phyloP scores from a whole-genome alignment of 371 early-diverging fungal species.

The Haplosporangium sp. region DNA sequence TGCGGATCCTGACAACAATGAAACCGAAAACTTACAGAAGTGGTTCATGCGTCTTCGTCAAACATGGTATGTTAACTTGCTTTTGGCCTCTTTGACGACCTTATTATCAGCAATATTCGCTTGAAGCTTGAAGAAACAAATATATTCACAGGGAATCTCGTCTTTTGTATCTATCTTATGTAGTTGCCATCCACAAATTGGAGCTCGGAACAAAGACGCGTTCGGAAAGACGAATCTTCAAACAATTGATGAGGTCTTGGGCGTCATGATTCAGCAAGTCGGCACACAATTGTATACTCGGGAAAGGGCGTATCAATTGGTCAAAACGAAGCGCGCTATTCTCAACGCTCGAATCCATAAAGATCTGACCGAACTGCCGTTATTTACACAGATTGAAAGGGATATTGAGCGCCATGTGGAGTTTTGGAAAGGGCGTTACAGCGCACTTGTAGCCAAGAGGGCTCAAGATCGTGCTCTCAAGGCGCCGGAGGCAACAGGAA shows the following conservation, averaged over 20 bases:
- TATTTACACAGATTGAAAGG: conserved; percentile 11
- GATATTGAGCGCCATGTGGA: conserved; percentile 21
- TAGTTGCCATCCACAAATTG: conserved; percentile 69
- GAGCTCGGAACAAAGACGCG: conserved; percentile 54
- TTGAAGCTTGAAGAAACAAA: too few relatives aligned
- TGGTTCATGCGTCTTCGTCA: conserved; percentile 47
- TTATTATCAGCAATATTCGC: too few relatives aligned
- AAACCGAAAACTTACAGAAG: conserved; percentile 24
- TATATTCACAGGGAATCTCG: not conserved
- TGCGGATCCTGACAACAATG: conserved; percentile 9
- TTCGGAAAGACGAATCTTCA: conserved; percentile 54
- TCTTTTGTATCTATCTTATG: not conserved
- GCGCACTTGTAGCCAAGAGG: conserved; percentile 11
- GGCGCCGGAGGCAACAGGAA: not conserved
- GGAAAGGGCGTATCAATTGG: conserved; percentile 13
- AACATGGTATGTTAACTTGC: conserved; percentile 24
- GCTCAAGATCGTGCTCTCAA: not conserved
- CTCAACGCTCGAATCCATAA: conserved; percentile 28
- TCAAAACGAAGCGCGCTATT: conserved; percentile 34
- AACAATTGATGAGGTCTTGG: conserved; percentile 58
- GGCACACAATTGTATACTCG: conserved; percentile 22
- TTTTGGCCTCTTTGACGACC: too few relatives aligned
- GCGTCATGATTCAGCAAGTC: conserved; percentile 59
- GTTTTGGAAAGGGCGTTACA: conserved; percentile 15
- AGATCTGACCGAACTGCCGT: conserved; percentile 3